Evolutionary conservation across 2,329 filamentous ascomycete genomes (phyloP).

Genomic region (Fusarium sp.): DNA sequence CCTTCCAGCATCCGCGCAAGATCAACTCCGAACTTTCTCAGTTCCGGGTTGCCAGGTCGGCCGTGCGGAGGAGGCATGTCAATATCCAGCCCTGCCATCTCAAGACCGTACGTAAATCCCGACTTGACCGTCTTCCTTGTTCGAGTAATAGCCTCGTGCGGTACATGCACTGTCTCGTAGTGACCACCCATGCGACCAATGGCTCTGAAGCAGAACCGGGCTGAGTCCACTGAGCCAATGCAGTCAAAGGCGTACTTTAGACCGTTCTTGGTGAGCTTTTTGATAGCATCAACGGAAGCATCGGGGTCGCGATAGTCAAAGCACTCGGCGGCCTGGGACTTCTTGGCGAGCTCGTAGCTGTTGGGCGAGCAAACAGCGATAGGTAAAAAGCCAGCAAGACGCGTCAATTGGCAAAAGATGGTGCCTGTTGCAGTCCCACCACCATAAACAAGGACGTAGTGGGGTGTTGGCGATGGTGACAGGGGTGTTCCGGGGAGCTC

Average conservation of each 20-base stretch:
- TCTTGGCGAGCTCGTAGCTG: constrained; percentile 14
- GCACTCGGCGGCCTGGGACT: constrained; percentile 7
- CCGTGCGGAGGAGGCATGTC: constrained; percentile 12
- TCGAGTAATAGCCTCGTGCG: constrained; percentile 12
- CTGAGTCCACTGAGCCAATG: constrained; percentile 12
- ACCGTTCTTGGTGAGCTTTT: constrained; percentile 13
- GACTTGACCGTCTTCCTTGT: constrained; percentile 15
- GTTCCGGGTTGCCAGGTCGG: constrained; percentile 5
- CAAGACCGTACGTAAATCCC: constrained; percentile 13
- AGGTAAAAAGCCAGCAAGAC: background rate
- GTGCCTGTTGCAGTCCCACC: constrained; percentile 20
- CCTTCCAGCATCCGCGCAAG: constrained; percentile 11
- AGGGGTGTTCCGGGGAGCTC: constrained; percentile 9
- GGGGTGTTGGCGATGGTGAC: constrained; percentile 4
- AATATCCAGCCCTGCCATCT: constrained; percentile 11
- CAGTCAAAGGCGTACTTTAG: constrained; percentile 10
- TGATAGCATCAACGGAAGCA: constrained; percentile 7
- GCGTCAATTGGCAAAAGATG: constrained; percentile 7
- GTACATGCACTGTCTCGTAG: constrained; percentile 16
- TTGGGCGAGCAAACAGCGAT: constrained; percentile 15
- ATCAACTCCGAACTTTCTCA: constrained; percentile 11
- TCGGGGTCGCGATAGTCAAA: constrained; percentile 14
- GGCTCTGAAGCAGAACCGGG: constrained; percentile 7
- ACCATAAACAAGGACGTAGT: constrained; percentile 20
- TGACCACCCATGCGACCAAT: constrained; percentile 16